These are phyloP conservation scores for Aphanomyces stellatus DNA, from an alignment of 352 stramenopile genomes.

Conservation along the genomic window DNA sequence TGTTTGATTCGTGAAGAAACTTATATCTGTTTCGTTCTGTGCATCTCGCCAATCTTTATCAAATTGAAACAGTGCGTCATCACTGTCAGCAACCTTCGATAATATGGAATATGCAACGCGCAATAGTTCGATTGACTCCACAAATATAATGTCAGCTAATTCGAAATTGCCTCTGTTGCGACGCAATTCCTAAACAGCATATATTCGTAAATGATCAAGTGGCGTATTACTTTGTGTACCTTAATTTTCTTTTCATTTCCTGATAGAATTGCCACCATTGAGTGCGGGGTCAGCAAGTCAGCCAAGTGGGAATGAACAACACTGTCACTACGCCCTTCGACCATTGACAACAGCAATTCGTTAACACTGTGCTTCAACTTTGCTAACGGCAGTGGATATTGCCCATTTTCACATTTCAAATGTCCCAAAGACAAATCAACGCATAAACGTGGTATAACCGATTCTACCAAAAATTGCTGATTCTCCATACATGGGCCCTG, in stretches of 20 bases:
- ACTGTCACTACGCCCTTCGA: slow-evolving; percentile 4
- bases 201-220: too few relatives aligned
- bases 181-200: too few relatives aligned
- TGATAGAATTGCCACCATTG: background rate
- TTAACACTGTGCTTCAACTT: background rate
- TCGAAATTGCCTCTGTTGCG: background rate
- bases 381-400: background rate
- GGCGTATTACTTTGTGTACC: background rate
- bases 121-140: slow-evolving; percentile 9
- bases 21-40: background rate
- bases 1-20: slow-evolving; percentile 8
- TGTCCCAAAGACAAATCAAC: background rate
- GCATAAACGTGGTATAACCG: slow-evolving; percentile 5
- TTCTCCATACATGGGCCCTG: slow-evolving; percentile 18
- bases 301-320: slow-evolving; percentile 8
- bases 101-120: slow-evolving; percentile 15
- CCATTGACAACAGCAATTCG: slow-evolving; percentile 9
- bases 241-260: background rate
- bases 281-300: background rate
- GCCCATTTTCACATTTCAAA: background rate
- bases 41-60: slow-evolving; percentile 4
- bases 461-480: slow-evolving; percentile 11
- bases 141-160: background rate
- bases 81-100: background rate
- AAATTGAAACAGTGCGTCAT: background rate